Percentiles rank a stretch among this genome's conserved stretches.
Conservation (phyloP, 208 protist genomes). For the Wallacemonas rigidus region DNA sequence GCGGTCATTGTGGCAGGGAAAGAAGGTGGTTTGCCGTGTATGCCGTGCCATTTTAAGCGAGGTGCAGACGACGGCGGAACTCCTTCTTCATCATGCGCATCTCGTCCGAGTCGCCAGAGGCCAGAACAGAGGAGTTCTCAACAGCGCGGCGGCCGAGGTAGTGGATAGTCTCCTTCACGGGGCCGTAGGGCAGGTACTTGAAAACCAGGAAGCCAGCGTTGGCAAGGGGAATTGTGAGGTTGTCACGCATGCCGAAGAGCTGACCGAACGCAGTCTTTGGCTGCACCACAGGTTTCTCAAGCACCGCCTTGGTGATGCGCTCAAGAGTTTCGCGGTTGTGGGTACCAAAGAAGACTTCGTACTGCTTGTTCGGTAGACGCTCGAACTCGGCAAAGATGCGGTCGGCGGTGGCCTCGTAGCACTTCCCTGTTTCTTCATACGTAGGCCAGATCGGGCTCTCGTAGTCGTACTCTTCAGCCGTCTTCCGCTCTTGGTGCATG, state of each 20-base stretch:
- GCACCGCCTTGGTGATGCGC: constrained; percentile 67
- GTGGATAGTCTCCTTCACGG: constrained; percentile 94
- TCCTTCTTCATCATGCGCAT: constrained; percentile 79
- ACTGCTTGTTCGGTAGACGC: constrained; percentile 46
- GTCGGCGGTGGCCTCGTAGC: constrained; percentile 82
- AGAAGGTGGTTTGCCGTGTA: too few relatives aligned
- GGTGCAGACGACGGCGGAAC: constrained; percentile 55
- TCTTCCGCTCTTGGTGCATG: constrained; percentile 89
- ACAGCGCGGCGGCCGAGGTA: constrained; percentile 95
- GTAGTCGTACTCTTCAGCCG: constrained; percentile 76
- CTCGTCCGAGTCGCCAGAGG: constrained; percentile 52
- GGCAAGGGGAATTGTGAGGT: constrained; percentile 94
- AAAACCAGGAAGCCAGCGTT: constrained; percentile 81
- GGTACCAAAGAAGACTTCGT: constrained; percentile 89
- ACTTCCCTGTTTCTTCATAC: constrained; percentile 91
- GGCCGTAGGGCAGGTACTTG: constrained; percentile 98
- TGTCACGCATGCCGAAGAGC: constrained; percentile 96
- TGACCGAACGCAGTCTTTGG: constrained; percentile 90
- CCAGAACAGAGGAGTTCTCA: constrained; percentile 93
- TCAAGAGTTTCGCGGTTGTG: constrained; percentile 93
- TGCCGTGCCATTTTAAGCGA: constrained; percentile 5
- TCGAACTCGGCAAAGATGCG: constrained; percentile 67
- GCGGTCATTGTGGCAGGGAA: too few relatives aligned
- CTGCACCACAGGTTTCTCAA: constrained; percentile 43
- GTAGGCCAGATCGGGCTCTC: constrained; percentile 90